Base-by-base conservation (phyloP, 495 filamentous ascomycete species). In the Penicillium daleae region DNA sequence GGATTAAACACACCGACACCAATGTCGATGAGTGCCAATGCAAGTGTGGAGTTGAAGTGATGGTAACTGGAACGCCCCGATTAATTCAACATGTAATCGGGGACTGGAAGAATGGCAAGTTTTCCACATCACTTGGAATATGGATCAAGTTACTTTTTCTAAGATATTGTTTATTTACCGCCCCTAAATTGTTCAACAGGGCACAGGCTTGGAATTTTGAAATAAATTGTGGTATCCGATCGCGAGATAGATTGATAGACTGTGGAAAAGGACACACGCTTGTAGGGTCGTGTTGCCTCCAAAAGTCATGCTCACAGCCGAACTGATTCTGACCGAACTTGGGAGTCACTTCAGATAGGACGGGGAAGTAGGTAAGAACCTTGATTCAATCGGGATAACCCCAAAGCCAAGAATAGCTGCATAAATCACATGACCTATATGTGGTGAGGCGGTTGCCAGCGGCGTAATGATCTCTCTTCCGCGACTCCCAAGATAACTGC, bases 11-110 rank as follows among this genome's bases (percentile, higher is more conserved):
- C 56, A 10, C 40, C 61, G 27, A 72, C 71, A 0, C 61, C 73
- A 6, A 31, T 75, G 3, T 69, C 74, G 10, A 39, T 73, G 48
- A 75, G 74, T 60, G 68, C 68, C 9, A 75, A 76, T 60, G 66
- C 72, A 21, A 78, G 73, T 40, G 71, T 76, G 44, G 74, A 76
- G 51, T 54, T 70, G 66, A 75, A 76, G 54, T 74, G 68, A 66
- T 59, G 26, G 48, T 33, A 5, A 22, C 13, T 12, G 3, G 6
- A n/a, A n/a, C 19, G 6, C 21, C 13, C 21, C 24, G 31, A 15
- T 22, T 59, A 22, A 61, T 66, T 63, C 62, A 68, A 71, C 65
- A 68, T 65, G n/a, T 13, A 42, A 26, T 42, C 39, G 35, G 9
- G 26, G 26, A n/a, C n/a, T 17, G 12, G 19, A 26, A 12, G 1